phyloP scores from a whole-genome alignment of 257 asterid genomes.

The Thymus mandschuricus region DNA sequence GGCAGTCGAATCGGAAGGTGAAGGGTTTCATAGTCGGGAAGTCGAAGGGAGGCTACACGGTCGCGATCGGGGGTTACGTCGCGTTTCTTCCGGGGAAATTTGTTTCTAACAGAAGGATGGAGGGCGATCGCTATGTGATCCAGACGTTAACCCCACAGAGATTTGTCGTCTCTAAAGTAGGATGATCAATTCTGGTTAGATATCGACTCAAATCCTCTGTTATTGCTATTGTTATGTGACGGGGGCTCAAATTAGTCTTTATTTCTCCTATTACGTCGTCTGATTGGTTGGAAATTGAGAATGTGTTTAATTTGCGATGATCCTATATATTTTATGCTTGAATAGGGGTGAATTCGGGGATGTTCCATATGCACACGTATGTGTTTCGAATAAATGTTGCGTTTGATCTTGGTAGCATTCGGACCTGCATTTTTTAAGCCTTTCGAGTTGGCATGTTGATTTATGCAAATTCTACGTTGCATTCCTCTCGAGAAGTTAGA shows the following conservation, averaged over 20 bases:
- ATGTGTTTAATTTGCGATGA: too few species aligned
- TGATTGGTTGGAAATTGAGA: too few species aligned
- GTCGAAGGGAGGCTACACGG: constrained; percentile 55
- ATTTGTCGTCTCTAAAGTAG: constrained; percentile 34
- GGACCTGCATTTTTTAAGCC: too few species aligned
- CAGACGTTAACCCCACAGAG: constrained; percentile 37
- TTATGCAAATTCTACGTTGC: too few species aligned
- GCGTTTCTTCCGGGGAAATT: constrained; percentile 44
- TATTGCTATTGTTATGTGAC: constrained; percentile 3
- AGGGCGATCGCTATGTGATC: constrained; percentile 38
- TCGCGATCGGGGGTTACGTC: constrained; percentile 58
- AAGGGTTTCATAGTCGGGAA: constrained; percentile 53
- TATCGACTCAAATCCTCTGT: background rate
- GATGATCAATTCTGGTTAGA: constrained; percentile 20
- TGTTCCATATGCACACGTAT: too few species aligned
- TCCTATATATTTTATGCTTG: too few species aligned
- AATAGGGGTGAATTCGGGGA: too few species aligned
- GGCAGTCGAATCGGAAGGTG: constrained; percentile 44
- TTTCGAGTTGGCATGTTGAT: too few species aligned
- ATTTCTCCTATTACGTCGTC: constrained; percentile 6
- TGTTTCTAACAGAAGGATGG: background rate
- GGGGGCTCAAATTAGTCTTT: background rate
- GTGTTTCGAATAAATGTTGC: too few species aligned
- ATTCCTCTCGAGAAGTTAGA: too few species aligned
- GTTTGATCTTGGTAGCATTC: too few species aligned